Evolutionary conservation across 164 flowering plant species (phyloP), one percentile per base, ranked within the genome.

Genomic region (Nelumbo lutea): DNA sequence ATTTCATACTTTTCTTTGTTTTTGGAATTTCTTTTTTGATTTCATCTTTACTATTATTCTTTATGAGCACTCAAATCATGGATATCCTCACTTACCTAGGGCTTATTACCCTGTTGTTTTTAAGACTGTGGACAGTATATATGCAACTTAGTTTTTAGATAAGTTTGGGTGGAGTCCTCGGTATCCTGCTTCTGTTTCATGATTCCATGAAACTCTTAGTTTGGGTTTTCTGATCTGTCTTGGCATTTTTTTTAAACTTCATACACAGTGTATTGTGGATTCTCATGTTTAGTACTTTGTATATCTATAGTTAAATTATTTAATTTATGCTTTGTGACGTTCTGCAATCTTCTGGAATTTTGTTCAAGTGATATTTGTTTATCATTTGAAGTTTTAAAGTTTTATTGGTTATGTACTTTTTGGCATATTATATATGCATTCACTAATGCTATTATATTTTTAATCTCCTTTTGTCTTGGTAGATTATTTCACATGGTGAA

Each of bases 401-500:
- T 57, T 27, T 15, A 6, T 8, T 4, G 39, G 1, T 5, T 57
- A 10, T 55, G 6, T 57, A 57, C 11, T 40, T 57, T 57, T 40
- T 57, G 6, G 40, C 45, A 41, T 42, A 7, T 60, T 59, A 1
- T 4, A 60, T 41, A 9, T 42, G 3, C 42, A 60, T 60, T 9
- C n/a, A 41, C 13, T 60, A 41, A 14, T 9, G 45, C 11, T 42
- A 9, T 27, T 46, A 1, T 60, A n/a, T 7, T 46, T 47, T 63
- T 63, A 40, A 7, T 11, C 3, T 10, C 13, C 6, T 65, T 56
- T 64, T 58, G 14, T 14, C n/a, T 67, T 72, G 41, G 3, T 47
- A 88, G 93, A 79, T 88, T 59, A 82, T 81, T 63, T 81, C 78
- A 60, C 63, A 65, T 41, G 89, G 87, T 72, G 88, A 83, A 66